Conservation (phyloP, 306 rosid species). For the Ceratonia siliqua region DNA sequence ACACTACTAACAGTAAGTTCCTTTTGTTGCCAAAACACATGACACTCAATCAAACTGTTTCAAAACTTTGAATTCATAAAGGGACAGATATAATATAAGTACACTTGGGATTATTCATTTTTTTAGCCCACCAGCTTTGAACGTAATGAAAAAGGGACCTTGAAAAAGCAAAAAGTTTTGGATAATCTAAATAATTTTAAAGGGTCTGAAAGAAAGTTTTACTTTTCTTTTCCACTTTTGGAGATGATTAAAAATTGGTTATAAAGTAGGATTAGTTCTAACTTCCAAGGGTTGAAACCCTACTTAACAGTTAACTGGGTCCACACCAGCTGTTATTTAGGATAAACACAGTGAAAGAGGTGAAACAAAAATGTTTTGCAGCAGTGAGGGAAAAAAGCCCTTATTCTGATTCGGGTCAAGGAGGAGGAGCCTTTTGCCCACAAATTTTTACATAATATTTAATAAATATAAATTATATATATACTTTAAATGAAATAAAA, state of each 20-base stretch:
- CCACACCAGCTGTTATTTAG: constrained; percentile 4
- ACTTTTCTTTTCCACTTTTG: not conserved
- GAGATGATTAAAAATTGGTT: not conserved
- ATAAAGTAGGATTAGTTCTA: not conserved
- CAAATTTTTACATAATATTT: too few species aligned
- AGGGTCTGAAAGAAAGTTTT: not conserved
- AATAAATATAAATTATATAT: too few species aligned
- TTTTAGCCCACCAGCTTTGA: not conserved
- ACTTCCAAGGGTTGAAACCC: not conserved
- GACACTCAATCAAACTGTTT: constrained; percentile 15
- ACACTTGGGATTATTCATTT: not conserved
- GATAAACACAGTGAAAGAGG: not conserved
- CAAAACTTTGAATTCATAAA: not conserved
- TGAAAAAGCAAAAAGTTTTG: not conserved
- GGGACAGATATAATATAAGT: not conserved
- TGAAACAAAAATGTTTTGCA: not conserved
- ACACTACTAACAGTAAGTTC: not conserved
- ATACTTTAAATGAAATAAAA: too few species aligned
- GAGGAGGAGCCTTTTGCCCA: constrained; percentile 2
- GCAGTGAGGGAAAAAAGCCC: not conserved
- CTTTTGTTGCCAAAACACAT: constrained; percentile 25
- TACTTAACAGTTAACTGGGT: not conserved
- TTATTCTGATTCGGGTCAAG: not conserved
- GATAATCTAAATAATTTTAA: not conserved
- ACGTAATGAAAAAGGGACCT: not conserved